Conservation (phyloP, 2,329 filamentous ascomycete genomes). For the Sporothrix dimorphospora region DNA sequence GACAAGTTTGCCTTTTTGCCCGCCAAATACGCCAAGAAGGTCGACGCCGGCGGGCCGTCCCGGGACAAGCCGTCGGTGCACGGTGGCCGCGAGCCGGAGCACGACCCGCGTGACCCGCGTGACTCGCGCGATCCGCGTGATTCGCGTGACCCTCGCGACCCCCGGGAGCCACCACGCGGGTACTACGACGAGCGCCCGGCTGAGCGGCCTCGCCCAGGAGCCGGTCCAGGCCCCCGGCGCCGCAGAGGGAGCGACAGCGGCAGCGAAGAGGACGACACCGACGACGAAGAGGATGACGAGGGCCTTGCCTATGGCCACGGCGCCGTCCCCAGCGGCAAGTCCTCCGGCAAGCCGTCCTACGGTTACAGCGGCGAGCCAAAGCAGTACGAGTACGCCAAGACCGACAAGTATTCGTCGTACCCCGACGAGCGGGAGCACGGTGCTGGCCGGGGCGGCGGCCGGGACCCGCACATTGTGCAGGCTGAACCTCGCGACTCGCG, state of each 20-base stretch:
- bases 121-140: neutral
- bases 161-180: constrained; percentile 36
- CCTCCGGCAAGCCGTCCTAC: constrained; percentile 29
- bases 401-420: constrained; percentile 41
- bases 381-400: constrained; percentile 46
- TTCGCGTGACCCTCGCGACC: neutral
- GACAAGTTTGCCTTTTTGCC: constrained; percentile 51
- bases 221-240: neutral
- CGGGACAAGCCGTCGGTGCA: constrained; percentile 27
- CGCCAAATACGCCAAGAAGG: constrained; percentile 50
- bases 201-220: neutral
- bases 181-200: constrained; percentile 22
- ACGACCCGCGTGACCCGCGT: constrained; percentile 33
- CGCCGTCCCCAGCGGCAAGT: constrained; percentile 25
- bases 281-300: constrained; percentile 30
- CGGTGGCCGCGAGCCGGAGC: constrained; percentile 37
- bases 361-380: constrained; percentile 41
- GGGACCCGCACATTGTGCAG: constrained; percentile 19
- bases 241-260: constrained; percentile 31
- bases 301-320: constrained; percentile 56
- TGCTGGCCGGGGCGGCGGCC: constrained; percentile 29
- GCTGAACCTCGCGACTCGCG: constrained; percentile 30
- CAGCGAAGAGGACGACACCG: constrained; percentile 29
- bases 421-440: constrained; percentile 36
- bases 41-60: neutral